Conservation (phyloP, 345 rosid genomes). For the Sisymbrium irio region DNA sequence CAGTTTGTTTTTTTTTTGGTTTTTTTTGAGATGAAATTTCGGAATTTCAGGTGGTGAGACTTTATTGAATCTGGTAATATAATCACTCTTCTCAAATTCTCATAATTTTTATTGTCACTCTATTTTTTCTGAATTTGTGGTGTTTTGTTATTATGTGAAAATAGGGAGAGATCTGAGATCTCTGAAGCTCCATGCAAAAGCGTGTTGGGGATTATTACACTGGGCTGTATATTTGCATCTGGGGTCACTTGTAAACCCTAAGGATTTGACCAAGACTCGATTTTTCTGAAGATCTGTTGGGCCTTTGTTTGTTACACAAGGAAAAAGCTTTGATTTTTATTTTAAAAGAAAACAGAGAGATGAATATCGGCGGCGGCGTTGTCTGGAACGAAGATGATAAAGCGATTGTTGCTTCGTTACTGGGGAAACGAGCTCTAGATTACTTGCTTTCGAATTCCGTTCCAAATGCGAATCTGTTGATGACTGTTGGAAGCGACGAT, state of each 20-base stretch:
- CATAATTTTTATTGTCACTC: too few relatives aligned
- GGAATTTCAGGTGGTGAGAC: not conserved
- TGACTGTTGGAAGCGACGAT: slow-evolving; percentile 63
- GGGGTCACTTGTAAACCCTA: slow-evolving; percentile 4
- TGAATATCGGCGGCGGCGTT: slow-evolving; percentile 24
- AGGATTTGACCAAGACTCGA: not conserved
- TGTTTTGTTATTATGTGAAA: not conserved
- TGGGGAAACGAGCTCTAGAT: slow-evolving; percentile 70
- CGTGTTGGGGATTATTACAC: not conserved
- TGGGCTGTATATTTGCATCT: slow-evolving; percentile 7
- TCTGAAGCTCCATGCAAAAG: slow-evolving; percentile 34
- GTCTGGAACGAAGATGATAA: slow-evolving; percentile 74
- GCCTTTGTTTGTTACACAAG: too few relatives aligned
- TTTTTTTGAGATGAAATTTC: not conserved
- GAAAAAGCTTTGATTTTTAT: not conserved
- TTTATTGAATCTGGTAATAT: not conserved
- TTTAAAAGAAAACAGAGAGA: slow-evolving; percentile 30
- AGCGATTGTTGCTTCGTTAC: slow-evolving; percentile 59
- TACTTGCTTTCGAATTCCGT: slow-evolving; percentile 65
- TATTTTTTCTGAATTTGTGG: too few relatives aligned
- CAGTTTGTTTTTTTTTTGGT: not conserved
- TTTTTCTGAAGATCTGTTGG: slow-evolving; percentile 14
- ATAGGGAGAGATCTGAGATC: slow-evolving; percentile 38
- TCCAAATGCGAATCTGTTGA: slow-evolving; percentile 53
- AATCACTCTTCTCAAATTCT: not conserved